phyloP scores from a whole-genome alignment of 192 early-diverging fungal species.

The Backusella psychrophila region DNA sequence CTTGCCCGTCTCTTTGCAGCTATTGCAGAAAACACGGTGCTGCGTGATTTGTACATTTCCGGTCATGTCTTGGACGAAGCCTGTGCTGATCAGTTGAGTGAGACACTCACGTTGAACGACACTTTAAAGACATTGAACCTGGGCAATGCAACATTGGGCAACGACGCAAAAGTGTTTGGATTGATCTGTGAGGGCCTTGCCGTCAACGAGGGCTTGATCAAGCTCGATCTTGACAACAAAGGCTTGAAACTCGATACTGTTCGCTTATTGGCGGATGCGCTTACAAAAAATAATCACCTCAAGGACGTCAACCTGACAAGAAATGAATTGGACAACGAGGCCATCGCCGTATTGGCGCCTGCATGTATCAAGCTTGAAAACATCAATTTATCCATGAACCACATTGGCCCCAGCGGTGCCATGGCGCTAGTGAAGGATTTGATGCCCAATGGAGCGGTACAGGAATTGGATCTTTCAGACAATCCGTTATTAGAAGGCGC shows the following conservation, averaged over 20 bases:
- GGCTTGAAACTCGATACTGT: conserved; percentile 25
- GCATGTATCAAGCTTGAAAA: conserved; percentile 22
- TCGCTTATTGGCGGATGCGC: conserved; percentile 15
- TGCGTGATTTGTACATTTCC: conserved; percentile 51
- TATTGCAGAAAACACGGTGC: conserved; percentile 36
- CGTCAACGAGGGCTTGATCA: conserved; percentile 38
- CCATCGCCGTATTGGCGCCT: conserved; percentile 27
- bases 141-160: conserved; percentile 41
- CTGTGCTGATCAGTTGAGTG: conserved; percentile 31
- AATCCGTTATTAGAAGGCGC: conserved; percentile 46
- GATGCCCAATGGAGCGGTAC: background rate
- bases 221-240: conserved; percentile 56
- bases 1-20: conserved; percentile 45
- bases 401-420: conserved; percentile 28
- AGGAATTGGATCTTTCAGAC: conserved; percentile 47
- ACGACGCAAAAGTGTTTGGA: conserved; percentile 18
- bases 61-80: conserved; percentile 43
- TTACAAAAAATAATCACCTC: conserved; percentile 28
- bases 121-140: conserved; percentile 43
- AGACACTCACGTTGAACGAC: conserved; percentile 39
- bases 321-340: conserved; percentile 44
- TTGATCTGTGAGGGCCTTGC: conserved; percentile 43
- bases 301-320: conserved; percentile 41
- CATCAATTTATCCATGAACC: conserved; percentile 43
- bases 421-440: conserved; percentile 31